These are phyloP conservation scores for Poterioochromonas sp. DNA, from an alignment of 352 stramenopile species.

Conservation along the genomic window DNA sequence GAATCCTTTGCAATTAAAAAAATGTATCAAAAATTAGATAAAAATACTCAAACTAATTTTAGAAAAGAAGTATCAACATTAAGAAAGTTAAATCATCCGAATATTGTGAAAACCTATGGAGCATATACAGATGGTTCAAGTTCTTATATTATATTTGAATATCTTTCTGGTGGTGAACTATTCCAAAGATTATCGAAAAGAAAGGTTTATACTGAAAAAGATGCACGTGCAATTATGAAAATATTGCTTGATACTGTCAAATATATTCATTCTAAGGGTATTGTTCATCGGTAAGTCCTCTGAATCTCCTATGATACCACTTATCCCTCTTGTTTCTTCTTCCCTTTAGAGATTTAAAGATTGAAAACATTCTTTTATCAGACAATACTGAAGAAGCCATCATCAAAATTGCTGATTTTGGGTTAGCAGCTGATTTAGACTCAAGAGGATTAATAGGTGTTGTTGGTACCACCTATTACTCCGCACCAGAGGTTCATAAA, in stretches of 20 bases:
- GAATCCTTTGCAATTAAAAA: not conserved
- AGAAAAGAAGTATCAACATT: not conserved
- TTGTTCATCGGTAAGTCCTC: conserved; percentile 50
- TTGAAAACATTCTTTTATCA: conserved; percentile 3
- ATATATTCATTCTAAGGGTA: conserved; percentile 70
- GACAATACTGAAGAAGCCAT: conserved; percentile 35
- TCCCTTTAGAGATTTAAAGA: conserved; percentile 20
- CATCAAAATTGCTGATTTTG: conserved; percentile 59
- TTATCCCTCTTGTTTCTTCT: too few relatives aligned
- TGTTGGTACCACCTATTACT: conserved; percentile 76
- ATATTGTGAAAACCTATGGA: not conserved
- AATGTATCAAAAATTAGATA: not conserved
- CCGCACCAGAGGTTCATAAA: conserved; percentile 72
- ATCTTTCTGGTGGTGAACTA: conserved; percentile 59
- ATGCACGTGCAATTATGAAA: conserved; percentile 80
- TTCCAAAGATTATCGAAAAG: conserved; percentile 86
- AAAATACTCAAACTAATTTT: not conserved
- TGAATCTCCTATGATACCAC: too few relatives aligned
- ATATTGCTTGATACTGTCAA: conserved; percentile 90
- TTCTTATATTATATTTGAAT: conserved; percentile 18
- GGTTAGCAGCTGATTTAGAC: conserved; percentile 69
- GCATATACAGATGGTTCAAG: conserved; percentile 1
- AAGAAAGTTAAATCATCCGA: not conserved
- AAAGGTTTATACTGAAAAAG: conserved; percentile 85
- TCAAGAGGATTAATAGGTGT: conserved; percentile 38